Percentiles rank a stretch among this genome's conserved stretches.
Conservation (phyloP, 768 basidiomycete species). For the Lactarius tabidus region DNA sequence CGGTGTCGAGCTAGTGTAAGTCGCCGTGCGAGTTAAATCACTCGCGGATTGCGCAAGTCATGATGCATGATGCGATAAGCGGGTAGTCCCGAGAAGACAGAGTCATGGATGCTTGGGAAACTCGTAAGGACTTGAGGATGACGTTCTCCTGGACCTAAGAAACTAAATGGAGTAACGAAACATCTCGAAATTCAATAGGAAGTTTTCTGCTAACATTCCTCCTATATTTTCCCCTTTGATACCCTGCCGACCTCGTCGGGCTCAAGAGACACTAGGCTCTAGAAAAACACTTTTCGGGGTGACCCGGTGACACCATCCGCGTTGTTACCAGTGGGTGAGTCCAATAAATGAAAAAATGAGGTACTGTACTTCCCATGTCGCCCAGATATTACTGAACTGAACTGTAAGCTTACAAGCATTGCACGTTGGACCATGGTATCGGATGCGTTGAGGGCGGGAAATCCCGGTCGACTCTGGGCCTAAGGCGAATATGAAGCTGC, state of each 20-base stretch:
- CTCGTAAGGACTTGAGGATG: background rate
- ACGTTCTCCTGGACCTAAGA: background rate
- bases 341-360: background rate
- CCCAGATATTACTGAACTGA: background rate
- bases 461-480: background rate
- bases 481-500: background rate
- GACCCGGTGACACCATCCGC: too few species aligned
- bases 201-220: background rate
- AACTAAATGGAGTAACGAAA: background rate
- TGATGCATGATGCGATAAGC: background rate
- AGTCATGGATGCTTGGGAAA: background rate
- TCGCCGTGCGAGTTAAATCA: background rate
- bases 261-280: background rate
- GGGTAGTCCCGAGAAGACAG: background rate
- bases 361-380: background rate
- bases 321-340: background rate
- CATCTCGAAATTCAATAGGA: background rate
- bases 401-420: too few species aligned
- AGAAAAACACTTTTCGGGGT: background rate
- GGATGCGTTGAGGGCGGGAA: background rate
- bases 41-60: background rate
- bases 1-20: background rate
- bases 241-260: background rate
- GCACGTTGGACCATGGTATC: background rate
- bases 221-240: background rate